These are phyloP conservation scores for Penicillium argentinense DNA, from an alignment of 495 filamentous ascomycete species.

Conservation along the genomic window DNA sequence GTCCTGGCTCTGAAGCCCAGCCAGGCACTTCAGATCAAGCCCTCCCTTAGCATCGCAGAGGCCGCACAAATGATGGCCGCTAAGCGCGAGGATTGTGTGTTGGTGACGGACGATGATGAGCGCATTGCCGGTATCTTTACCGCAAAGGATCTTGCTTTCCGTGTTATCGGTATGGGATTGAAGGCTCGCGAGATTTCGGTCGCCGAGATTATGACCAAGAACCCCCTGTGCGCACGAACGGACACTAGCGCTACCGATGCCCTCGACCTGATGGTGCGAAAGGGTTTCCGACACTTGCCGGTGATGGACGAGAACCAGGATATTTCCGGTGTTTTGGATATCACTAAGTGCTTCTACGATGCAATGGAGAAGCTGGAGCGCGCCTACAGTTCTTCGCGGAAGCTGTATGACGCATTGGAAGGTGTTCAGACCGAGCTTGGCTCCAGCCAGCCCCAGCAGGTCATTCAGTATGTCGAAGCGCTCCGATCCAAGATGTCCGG, in stretches of 20 bases:
- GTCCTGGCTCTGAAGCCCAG: constrained; percentile 94
- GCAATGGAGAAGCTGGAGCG: constrained; percentile 99
- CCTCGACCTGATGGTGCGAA: constrained; percentile 94
- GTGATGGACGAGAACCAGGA: constrained; percentile 99
- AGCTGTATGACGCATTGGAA: constrained; percentile 95
- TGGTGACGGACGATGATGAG: constrained; percentile 98
- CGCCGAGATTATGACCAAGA: constrained; percentile 99
- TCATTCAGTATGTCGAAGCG: constrained; percentile 98
- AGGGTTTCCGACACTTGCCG: constrained; percentile 94
- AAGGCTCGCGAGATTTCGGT: constrained; percentile 90
- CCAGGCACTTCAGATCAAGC: constrained; percentile 97
- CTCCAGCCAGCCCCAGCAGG: constrained; percentile 94
- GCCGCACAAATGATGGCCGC: constrained; percentile 98
- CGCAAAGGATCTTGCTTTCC: constrained; percentile 96
- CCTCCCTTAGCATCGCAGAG: constrained; percentile 88
- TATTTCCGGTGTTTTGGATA: constrained; percentile 96
- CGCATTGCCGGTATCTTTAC: constrained; percentile 98
- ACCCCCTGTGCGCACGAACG: constrained; percentile 93
- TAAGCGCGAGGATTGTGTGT: constrained; percentile 97
- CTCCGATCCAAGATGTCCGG: constrained; percentile 96
- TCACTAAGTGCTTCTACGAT: constrained; percentile 99
- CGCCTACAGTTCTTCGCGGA: constrained; percentile 92
- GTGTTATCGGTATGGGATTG: constrained; percentile 90
- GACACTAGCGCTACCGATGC: constrained; percentile 98
- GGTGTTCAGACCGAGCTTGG: constrained; percentile 98